phyloP scores from a whole-genome alignment of 805 yeast species.

The Lachancea fermentati region DNA sequence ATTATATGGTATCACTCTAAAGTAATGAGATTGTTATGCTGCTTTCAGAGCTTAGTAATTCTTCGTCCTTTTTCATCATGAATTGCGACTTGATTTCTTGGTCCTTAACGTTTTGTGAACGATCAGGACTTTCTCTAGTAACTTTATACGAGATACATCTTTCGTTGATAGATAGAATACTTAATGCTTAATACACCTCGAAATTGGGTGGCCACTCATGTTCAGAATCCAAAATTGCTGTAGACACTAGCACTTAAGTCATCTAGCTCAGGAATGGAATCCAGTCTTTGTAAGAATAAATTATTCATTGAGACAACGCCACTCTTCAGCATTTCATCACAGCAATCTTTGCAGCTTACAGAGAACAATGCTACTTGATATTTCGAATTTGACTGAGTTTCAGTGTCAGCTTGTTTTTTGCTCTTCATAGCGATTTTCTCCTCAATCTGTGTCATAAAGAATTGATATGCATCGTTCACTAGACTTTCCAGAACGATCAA shows the following conservation, averaged over 20 bases:
- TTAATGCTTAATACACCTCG: background rate
- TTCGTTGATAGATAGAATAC: background rate
- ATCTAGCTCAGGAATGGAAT: constrained; percentile 48
- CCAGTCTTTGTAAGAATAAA: constrained; percentile 20
- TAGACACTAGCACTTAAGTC: constrained; percentile 88
- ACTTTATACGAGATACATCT: background rate
- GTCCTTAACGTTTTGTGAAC: background rate
- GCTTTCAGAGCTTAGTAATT: background rate
- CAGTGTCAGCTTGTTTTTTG: constrained; percentile 2
- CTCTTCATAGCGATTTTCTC: constrained; percentile 14
- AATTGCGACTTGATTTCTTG: background rate
- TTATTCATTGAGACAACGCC: constrained; percentile 24
- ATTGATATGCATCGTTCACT: constrained; percentile 28
- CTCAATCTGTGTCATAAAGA: constrained; percentile 23
- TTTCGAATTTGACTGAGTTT: constrained; percentile 5
- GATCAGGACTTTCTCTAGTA: background rate
- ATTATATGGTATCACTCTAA: background rate
- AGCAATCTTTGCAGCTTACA: constrained; percentile 28
- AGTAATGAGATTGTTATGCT: background rate
- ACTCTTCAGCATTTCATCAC: constrained; percentile 22
- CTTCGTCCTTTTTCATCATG: background rate
- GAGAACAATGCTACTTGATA: constrained; percentile 28
- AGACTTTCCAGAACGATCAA: constrained; percentile 25
- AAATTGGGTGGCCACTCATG: background rate
- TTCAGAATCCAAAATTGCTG: constrained; percentile 53